These are phyloP conservation scores for Trametes versicolor DNA, from an alignment of 1,284 basidiomycete genomes.

Conservation along the genomic window DNA sequence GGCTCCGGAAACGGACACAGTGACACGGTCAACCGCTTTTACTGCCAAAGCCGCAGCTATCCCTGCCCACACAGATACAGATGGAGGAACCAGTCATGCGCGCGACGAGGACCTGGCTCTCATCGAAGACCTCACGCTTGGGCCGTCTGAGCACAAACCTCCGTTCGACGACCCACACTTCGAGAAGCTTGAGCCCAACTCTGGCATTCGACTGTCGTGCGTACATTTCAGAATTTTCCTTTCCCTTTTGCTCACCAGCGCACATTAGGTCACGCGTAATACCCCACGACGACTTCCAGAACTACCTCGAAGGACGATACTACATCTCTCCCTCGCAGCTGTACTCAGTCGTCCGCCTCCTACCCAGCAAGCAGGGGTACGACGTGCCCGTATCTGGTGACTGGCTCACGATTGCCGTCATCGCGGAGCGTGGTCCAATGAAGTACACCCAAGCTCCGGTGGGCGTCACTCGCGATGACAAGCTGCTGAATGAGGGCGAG, in stretches of 20 bases:
- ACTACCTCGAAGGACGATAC: slow-evolving; percentile 86
- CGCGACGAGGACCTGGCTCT: slow-evolving; percentile 78
- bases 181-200: slow-evolving; percentile 85
- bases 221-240: slow-evolving; percentile 43
- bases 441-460: slow-evolving; percentile 74
- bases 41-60: slow-evolving; percentile 43
- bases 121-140: slow-evolving; percentile 77
- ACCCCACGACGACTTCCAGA: slow-evolving; percentile 81
- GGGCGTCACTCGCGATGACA: slow-evolving; percentile 58
- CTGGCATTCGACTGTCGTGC: slow-evolving; percentile 85
- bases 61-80: not conserved
- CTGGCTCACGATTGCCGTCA: slow-evolving; percentile 91
- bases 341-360: slow-evolving; percentile 85
- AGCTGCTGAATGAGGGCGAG: slow-evolving; percentile 48
- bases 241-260: slow-evolving; percentile 12
- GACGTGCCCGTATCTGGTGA: slow-evolving; percentile 93
- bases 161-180: slow-evolving; percentile 78
- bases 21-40: slow-evolving; percentile 55
- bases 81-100: slow-evolving; percentile 37
- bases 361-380: slow-evolving; percentile 83
- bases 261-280: slow-evolving; percentile 74
- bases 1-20: slow-evolving; percentile 28
- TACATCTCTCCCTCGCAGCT: slow-evolving; percentile 88
- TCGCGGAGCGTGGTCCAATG: slow-evolving; percentile 85
- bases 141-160: slow-evolving; percentile 77